These are phyloP conservation scores for Stagonosporopsis chrysanthemi DNA, from an alignment of 2,329 filamentous ascomycete species.

Conservation along the genomic window DNA sequence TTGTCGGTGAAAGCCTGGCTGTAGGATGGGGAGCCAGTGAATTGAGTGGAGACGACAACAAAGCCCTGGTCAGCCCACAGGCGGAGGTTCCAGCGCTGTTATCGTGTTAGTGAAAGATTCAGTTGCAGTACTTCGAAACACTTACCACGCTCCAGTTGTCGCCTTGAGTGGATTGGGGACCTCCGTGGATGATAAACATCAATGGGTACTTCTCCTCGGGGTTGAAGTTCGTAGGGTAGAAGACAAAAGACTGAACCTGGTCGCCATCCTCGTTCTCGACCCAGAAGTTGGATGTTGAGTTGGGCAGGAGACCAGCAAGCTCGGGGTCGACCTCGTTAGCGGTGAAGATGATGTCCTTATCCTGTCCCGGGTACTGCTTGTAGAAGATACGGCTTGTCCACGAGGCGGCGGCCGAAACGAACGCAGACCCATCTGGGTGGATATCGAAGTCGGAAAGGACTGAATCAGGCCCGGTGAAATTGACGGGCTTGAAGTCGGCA, in stretches of 20 bases:
- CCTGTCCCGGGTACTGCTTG: conserved; percentile 33
- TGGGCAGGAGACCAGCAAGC: conserved; percentile 68
- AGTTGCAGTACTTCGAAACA: neutral
- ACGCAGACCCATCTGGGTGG: conserved; percentile 65
- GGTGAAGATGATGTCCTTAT: conserved; percentile 58
- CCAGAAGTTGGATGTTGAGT: conserved; percentile 73
- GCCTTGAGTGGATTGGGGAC: conserved; percentile 76
- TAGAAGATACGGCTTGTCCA: conserved; percentile 48
- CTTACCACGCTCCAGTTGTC: conserved; percentile 73
- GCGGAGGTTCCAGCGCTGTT: conserved; percentile 77
- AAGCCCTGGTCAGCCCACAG: conserved; percentile 89
- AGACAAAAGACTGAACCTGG: conserved; percentile 70
- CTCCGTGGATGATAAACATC: conserved; percentile 81
- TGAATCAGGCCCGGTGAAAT: conserved; percentile 55
- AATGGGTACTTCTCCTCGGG: conserved; percentile 77
- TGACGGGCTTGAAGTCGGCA: conserved; percentile 53
- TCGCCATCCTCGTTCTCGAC: conserved; percentile 67
- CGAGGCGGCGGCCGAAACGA: conserved; percentile 41
- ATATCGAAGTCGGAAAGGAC: conserved; percentile 56
- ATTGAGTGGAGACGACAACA: conserved; percentile 80
- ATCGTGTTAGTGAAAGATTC: neutral
- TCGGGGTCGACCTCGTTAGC: conserved; percentile 71
- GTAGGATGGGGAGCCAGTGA: conserved; percentile 82
- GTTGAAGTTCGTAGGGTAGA: conserved; percentile 71
- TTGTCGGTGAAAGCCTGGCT: conserved; percentile 78